phyloP scores from a whole-genome alignment of 2,329 filamentous ascomycete species.

The Salinomyces thailandicus region DNA sequence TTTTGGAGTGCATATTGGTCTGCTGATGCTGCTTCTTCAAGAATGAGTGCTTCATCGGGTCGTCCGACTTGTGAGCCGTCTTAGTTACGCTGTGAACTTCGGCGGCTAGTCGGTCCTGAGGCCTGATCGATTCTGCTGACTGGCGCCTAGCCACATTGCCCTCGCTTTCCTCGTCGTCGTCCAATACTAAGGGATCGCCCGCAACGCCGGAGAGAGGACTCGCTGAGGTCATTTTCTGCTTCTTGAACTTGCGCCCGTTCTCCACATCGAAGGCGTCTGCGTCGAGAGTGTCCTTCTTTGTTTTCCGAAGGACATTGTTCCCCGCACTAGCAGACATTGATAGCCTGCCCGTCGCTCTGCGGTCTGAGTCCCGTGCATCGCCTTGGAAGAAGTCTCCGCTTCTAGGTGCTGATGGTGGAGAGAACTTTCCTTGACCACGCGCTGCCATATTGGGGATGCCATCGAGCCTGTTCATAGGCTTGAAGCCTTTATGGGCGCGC shows the following conservation, averaged over 20 bases:
- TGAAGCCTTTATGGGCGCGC: no score
- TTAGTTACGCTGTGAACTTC: neutral
- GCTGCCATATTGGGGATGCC: neutral
- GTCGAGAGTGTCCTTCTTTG: no score
- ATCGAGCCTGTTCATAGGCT: conserved; percentile 3
- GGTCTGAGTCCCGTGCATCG: neutral
- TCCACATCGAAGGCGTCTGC: neutral
- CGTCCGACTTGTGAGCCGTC: neutral
- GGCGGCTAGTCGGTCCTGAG: no score
- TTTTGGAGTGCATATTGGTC: neutral
- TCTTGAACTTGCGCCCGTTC: neutral
- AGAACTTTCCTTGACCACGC: neutral
- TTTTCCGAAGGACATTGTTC: conserved; percentile 1
- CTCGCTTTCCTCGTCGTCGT: neutral
- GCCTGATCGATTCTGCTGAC: neutral
- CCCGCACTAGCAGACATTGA: neutral
- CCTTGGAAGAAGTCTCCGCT: neutral
- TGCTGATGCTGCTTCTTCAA: neutral
- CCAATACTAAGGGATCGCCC: conserved; percentile 3
- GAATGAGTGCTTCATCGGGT: neutral
- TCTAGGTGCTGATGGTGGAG: neutral
- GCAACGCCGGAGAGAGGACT: neutral
- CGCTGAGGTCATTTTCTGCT: conserved; percentile 1
- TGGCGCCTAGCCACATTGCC: neutral
- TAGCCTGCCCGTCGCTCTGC: neutral